Evolutionary conservation across 805 yeast genomes (phyloP).

Genomic region (Candida hungchunana): DNA sequence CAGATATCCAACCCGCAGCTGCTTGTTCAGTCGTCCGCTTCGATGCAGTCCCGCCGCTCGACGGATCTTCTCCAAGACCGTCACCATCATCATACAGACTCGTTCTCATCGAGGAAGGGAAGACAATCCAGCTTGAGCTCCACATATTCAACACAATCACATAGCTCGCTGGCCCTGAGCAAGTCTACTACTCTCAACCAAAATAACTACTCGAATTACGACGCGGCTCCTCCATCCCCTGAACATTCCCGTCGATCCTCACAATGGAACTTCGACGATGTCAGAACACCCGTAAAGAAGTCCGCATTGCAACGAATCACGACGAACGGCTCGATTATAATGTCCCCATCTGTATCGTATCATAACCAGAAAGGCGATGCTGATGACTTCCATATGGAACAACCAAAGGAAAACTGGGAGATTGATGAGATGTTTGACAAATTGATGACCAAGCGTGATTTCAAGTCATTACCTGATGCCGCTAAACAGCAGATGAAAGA

Average conservation of each 20-base stretch:
- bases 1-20: slow-evolving; percentile 27
- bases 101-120: slow-evolving; percentile 7
- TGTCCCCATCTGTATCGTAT: slow-evolving; percentile 24
- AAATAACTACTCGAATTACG: slow-evolving; percentile 19
- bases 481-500: slow-evolving; percentile 75
- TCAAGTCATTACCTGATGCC: slow-evolving; percentile 59
- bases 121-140: slow-evolving; percentile 26
- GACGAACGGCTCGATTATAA: slow-evolving; percentile 18
- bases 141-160: slow-evolving; percentile 22
- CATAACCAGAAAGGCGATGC: slow-evolving; percentile 5
- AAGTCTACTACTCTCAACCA: slow-evolving; percentile 25
- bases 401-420: slow-evolving; percentile 60
- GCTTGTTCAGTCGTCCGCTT: slow-evolving; percentile 9
- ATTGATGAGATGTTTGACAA: slow-evolving; percentile 73
- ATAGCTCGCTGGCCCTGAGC: slow-evolving; percentile 24
- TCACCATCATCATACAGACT: slow-evolving; percentile 6
- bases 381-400: slow-evolving; percentile 41
- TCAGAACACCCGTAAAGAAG: slow-evolving; percentile 21
- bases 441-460: slow-evolving; percentile 80
- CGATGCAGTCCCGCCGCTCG: slow-evolving; percentile 7
- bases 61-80: slow-evolving; percentile 11
- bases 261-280: slow-evolving; percentile 19
- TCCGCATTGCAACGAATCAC: slow-evolving; percentile 23
- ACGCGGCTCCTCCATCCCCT: slow-evolving; percentile 23
- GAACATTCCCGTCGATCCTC: slow-evolving; percentile 27